Evolutionary conservation across 768 basidiomycete genomes (phyloP).

Genomic region (Rhizopogon vulgaris): DNA sequence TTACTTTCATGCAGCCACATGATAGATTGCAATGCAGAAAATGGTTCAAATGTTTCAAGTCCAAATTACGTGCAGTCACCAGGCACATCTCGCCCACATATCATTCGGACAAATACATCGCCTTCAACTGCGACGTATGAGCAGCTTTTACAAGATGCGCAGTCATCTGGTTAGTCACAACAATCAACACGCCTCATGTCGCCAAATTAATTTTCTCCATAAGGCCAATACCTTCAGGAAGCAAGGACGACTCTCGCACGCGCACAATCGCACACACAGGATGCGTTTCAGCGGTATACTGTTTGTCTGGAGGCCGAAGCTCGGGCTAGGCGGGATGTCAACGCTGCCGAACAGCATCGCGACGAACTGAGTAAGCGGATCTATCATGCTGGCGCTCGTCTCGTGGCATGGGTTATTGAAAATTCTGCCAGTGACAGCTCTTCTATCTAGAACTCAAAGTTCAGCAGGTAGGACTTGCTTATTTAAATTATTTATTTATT

Average conservation of each 20-base stretch:
- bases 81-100: conserved; percentile 24
- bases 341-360: conserved; percentile 60
- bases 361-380: conserved; percentile 46
- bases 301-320: conserved; percentile 62
- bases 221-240: conserved; percentile 59
- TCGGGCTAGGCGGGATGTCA: conserved; percentile 59
- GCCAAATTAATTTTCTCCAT: conserved; percentile 7
- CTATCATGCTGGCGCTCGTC: conserved; percentile 9
- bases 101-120: conserved; percentile 43
- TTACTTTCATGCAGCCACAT: neutral
- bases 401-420: conserved; percentile 6
- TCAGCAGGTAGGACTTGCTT: conserved; percentile 23
- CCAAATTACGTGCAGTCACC: conserved; percentile 27
- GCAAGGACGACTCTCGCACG: conserved; percentile 54
- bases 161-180: conserved; percentile 46
- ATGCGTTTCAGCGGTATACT: conserved; percentile 64
- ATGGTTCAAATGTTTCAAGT: conserved; percentile 23
- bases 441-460: conserved; percentile 30
- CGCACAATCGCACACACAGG: conserved; percentile 67
- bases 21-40: conserved; percentile 13
- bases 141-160: conserved; percentile 51
- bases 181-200: neutral
- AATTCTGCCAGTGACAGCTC: conserved; percentile 22
- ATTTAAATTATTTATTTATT: conserved; percentile 4
- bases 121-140: conserved; percentile 47